These are phyloP conservation scores for Amanita rimosa DNA, from an alignment of 768 basidiomycete species.

Conservation along the genomic window DNA sequence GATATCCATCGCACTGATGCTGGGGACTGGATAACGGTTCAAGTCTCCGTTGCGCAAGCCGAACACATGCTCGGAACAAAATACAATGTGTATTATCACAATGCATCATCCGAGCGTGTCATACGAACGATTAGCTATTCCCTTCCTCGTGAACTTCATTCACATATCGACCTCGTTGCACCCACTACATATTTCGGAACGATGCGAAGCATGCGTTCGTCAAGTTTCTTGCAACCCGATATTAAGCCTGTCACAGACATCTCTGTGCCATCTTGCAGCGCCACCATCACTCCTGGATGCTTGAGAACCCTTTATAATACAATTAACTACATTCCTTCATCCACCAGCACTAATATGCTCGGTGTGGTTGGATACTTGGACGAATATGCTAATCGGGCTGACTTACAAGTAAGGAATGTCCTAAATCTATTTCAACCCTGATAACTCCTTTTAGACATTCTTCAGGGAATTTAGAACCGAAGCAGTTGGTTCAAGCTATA, in stretches of 20 bases:
- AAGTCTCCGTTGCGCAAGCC: too few relatives aligned
- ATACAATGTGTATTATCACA: constrained; percentile 49
- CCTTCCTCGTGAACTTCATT: too few relatives aligned
- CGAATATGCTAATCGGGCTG: constrained; percentile 46
- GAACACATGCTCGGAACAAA: constrained; percentile 48
- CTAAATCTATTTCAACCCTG: constrained; percentile 15
- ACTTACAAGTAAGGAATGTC: constrained; percentile 30
- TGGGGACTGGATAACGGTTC: constrained; percentile 48
- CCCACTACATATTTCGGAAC: too few relatives aligned
- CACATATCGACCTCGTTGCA: too few relatives aligned
- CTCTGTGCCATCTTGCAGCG: too few relatives aligned
- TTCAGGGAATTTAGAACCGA: constrained; percentile 39
- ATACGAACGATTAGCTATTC: too few relatives aligned
- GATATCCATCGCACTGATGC: constrained; percentile 32
- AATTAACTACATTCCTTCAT: constrained; percentile 29
- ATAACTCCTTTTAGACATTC: constrained; percentile 30
- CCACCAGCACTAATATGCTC: constrained; percentile 35
- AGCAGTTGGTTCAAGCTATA: constrained; percentile 31
- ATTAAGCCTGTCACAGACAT: too few relatives aligned
- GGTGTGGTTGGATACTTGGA: constrained; percentile 50
- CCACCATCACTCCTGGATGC: constrained; percentile 50
- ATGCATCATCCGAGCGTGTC: too few relatives aligned
- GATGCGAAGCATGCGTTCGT: too few relatives aligned
- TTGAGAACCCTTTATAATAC: too few relatives aligned
- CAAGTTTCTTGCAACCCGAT: too few relatives aligned